A percentile compares a stretch with the other conserved stretches of the same genome.
Evolutionary conservation across 2,329 filamentous ascomycete genomes (phyloP).

Genomic region (Tolypocladium cylindrosporum): DNA sequence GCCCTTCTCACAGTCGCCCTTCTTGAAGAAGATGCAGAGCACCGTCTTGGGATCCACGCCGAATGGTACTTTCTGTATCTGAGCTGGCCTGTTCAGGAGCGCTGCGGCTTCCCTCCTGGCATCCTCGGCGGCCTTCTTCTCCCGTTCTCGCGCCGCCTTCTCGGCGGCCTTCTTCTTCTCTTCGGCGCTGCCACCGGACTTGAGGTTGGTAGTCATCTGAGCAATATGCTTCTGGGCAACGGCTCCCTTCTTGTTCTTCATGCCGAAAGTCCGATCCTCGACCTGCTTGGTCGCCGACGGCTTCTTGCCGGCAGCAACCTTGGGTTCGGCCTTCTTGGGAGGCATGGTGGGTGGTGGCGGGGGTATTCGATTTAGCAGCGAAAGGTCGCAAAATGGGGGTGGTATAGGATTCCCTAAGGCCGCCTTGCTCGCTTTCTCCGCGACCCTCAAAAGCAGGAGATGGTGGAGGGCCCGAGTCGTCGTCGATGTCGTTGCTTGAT

Average conservation of each 20-base stretch:
- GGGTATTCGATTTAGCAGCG: neutral
- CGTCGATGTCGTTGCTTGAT: slow-evolving; percentile 1
- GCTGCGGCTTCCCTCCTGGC: slow-evolving; percentile 72
- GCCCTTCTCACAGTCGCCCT: slow-evolving; percentile 94
- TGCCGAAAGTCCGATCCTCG: slow-evolving; percentile 96
- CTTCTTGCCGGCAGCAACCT: slow-evolving; percentile 45
- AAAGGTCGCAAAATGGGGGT: neutral
- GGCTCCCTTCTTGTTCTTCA: slow-evolving; percentile 99
- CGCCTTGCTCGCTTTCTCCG: neutral
- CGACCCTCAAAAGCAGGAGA: neutral
- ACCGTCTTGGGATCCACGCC: slow-evolving; percentile 98
- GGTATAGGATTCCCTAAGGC: too few species aligned
- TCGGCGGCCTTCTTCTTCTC: slow-evolving; percentile 71
- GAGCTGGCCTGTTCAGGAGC: slow-evolving; percentile 82
- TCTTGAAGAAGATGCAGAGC: slow-evolving; percentile 93
- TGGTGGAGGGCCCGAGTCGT: neutral
- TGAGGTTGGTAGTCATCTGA: slow-evolving; percentile 65
- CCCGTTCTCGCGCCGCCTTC: slow-evolving; percentile 61
- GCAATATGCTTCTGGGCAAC: slow-evolving; percentile 85
- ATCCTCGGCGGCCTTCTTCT: slow-evolving; percentile 83
- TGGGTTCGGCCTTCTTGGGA: slow-evolving; percentile 52
- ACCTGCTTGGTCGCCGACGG: slow-evolving; percentile 51
- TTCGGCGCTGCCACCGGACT: slow-evolving; percentile 69
- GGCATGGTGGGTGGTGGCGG: slow-evolving; percentile 49
- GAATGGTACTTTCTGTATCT: slow-evolving; percentile 96